Conservation (phyloP, 176 grass and related monocot species). For the Puya raimondii region DNA sequence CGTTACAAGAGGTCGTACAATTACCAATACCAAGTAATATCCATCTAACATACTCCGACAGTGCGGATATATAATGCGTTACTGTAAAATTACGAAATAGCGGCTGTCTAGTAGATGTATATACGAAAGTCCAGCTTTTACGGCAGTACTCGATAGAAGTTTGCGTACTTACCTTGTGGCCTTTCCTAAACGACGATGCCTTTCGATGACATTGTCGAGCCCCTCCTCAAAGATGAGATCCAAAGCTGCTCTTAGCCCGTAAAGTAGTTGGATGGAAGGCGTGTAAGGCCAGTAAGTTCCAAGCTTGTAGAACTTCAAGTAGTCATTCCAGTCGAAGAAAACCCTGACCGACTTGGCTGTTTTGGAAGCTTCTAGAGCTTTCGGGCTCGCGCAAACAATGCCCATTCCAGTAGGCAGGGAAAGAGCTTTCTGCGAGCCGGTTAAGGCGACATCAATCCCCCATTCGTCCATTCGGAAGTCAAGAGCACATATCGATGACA, state of each 20-base stretch:
- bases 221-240: conserved; percentile 92
- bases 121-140: too few relatives aligned
- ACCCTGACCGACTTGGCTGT: conserved; percentile 78
- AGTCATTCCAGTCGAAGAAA: conserved; percentile 99
- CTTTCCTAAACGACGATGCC: conserved; percentile 70
- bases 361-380: conserved; percentile 66
- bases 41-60: too few relatives aligned
- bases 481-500: conserved; percentile 88
- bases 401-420: conserved; percentile 95
- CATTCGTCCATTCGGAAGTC: conserved; percentile 97
- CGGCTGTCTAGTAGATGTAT: too few relatives aligned
- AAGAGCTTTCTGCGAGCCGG: conserved; percentile 87
- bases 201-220: conserved; percentile 60
- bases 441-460: conserved; percentile 96
- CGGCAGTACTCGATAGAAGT: not conserved
- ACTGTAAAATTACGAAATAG: too few relatives aligned
- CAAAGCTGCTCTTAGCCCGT: conserved; percentile 74
- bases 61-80: too few relatives aligned
- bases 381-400: conserved; percentile 74
- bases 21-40: too few relatives aligned
- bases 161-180: conserved; percentile 54
- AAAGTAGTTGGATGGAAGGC: conserved; percentile 88
- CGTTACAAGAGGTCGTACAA: too few relatives aligned
- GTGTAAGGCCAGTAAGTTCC: conserved; percentile 93
- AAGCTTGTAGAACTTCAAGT: conserved; percentile 71